Base-by-base conservation (phyloP, 2,329 filamentous ascomycete species). In the Emericellopsis cladophorae region DNA sequence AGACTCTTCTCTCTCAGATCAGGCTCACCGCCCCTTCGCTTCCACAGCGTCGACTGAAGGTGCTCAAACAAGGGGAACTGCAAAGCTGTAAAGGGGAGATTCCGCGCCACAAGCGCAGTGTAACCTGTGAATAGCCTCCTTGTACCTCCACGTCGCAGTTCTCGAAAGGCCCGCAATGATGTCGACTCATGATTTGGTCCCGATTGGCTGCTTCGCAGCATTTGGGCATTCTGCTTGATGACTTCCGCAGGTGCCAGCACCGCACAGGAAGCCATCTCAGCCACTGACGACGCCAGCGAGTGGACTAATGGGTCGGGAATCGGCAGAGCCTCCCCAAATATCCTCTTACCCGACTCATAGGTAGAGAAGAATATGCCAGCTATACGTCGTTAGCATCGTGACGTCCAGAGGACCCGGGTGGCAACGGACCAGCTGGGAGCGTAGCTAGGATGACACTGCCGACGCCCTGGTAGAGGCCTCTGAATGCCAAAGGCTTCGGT, bases 151-250 rank as follows among this genome's bases (percentile, higher is more conserved):
- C 79, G 51, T 45, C 54, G 75, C 60, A 58, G 58, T 58, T 65
- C 68, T 43, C 57, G 64, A 46, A 76, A 57, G 1, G 68, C 67
- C 43, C 62, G 58, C n/a, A 73, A 50, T 0, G 70, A 74, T 1
- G 67, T 68, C 5, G 61, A 65, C 26, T 22, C 33, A 29, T 40
- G 14, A 44, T 49, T 18, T 46, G 52, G 14, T 15, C 51, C 42
- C 31, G 31, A 31, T 32, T 12, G 32, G 21, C 31, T n/a, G 16
- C 35, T 21, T 14, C 34, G 32, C 1, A 92, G 67, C 73, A 95
- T 88, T 59, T 95, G 88, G 0, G 89, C 87, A 59, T 95, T 95
- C 56, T 94, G 88, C 64, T 95, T 95, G 47, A 95, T 76, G 7
- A 94, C 85, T 57, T 95, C 88, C 12, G 87, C 86, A 0, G 88